Evolutionary conservation across 805 yeast genomes (phyloP), one percentile per base, ranked within the genome.

Genomic region (Millerago galiae): DNA sequence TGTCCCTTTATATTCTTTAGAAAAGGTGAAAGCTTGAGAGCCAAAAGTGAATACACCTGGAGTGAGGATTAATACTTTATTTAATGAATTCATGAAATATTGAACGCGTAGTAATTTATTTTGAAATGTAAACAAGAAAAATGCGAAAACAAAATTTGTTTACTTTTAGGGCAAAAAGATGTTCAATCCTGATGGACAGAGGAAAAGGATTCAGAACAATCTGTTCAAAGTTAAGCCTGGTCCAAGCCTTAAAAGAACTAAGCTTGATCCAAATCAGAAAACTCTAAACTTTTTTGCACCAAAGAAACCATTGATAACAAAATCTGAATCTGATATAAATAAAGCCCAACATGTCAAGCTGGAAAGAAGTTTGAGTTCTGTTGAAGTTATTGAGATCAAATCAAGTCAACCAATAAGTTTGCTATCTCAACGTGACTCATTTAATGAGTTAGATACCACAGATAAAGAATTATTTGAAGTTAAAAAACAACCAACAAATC

Each of bases 1-100:
- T 72, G 75, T 30, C 84, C 84, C 2, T 74, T 72, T 48, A 45
- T 75, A 37, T 78, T 79, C 49, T 75, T 63, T 53, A 63, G 58
- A 38, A 68, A 65, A 45, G 83, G 83, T 10, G 70, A 68, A 26
- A 34, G 30, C 12, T 59, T 65, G 39, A 65, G 74, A 58, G 61
- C 62, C 10, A 74, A 60, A 54, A 70, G 75, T 27, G 73, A 73
- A 17, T 74, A 65, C 45, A 73, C 74, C 8, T 71, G 75, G 74
- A 34, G 28, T 8, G 45, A 42, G 6, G 42, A 42, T 24, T 21
- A 32, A 11, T 28, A 28, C 5, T 28, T 21, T 21, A 21, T 21
- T n/a, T 12, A 13, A 14, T n/a, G 31, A 13, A 8, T n/a, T 29
- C 14, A 12, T 14, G 15, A 32, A 32, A n/a, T n/a, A n/a, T n/a